Base-by-base conservation (phyloP, 495 filamentous ascomycete species). In the Cercophora scortea region DNA sequence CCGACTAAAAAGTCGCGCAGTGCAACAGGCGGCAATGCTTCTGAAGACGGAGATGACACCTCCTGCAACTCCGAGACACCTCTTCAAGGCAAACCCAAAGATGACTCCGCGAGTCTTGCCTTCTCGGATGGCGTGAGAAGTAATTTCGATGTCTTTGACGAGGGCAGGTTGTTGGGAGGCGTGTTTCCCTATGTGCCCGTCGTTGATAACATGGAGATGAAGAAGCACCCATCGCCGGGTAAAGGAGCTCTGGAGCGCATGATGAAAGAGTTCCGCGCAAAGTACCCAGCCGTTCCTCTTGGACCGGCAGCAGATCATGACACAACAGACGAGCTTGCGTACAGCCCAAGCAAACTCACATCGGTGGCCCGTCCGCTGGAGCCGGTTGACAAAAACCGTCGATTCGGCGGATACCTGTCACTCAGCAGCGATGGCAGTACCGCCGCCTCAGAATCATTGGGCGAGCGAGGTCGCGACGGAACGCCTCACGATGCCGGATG, bases 171-270 rank as follows among this genome's bases (percentile, higher is more conserved):
- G 47, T 19, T 40, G 9, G 10, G 18, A 2, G 13, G 12, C 8
- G n/a, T 32, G 8, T 32, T 36, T 32, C 25, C 52, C 3, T 51
- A 51, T 18, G 8, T 51, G 15, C 53, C 50, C 3, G 50, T 53
- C 2, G 18, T 49, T 10, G 50, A 45, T 10, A 42, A 53, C n/a
- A 13, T 13, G 8, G 44, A 52, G n/a, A 16, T 36, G 15, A 53
- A 53, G 34, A 57, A 52, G 32, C 54, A 53, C 16, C 50, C 50
- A n/a, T 44, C 54, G 6, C 50, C 50, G 4, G 50, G 45, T 8
- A 53, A 53, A n/a, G 8, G 19, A 2, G 50, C 40, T 35, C 53
- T 58, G 17, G 52, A 54, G 11, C n/a, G 42, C 9, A 25, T 58
- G 33, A 35, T 19, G 2, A 42, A 34, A 15, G 38, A 54, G 11